Conservation (phyloP, 108 stramenopile genomes). For the Skeletonema costatum region DNA sequence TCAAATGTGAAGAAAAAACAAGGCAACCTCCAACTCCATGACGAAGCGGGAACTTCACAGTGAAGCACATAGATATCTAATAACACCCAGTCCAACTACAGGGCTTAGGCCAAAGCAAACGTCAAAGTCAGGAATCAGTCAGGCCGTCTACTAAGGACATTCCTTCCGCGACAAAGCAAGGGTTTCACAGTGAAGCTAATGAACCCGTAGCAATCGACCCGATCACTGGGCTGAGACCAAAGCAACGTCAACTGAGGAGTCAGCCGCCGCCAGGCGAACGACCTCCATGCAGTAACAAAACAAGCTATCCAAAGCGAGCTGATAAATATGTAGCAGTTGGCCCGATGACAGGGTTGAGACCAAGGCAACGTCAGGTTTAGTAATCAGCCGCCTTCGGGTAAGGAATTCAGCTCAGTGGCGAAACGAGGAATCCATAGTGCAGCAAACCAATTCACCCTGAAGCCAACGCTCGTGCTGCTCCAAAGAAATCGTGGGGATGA, state of each 20-base stretch:
- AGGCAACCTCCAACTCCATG: neutral
- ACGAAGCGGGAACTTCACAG: constrained; percentile 5
- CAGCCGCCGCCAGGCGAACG: neutral
- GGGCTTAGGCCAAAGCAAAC: neutral
- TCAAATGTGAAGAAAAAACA: neutral
- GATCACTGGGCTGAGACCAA: neutral
- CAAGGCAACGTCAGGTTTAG: neutral
- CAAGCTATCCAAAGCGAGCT: neutral
- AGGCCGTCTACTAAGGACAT: neutral
- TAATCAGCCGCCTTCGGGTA: neutral
- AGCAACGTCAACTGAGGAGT: neutral
- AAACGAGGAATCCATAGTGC: neutral
- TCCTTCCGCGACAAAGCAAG: neutral
- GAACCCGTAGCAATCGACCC: neutral
- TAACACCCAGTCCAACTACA: neutral
- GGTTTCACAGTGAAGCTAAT: neutral
- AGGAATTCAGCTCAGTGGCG: neutral
- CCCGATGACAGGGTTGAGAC: neutral
- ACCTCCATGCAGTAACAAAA: neutral
- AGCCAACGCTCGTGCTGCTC: neutral
- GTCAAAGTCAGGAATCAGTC: too few species aligned
- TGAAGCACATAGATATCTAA: constrained; percentile 1
- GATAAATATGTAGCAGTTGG: neutral
- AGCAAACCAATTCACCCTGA: neutral
- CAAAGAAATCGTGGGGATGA: constrained; percentile 27